Evolutionary conservation across 2,329 filamentous ascomycete species (phyloP).

Genomic region (Diatrype stigma): DNA sequence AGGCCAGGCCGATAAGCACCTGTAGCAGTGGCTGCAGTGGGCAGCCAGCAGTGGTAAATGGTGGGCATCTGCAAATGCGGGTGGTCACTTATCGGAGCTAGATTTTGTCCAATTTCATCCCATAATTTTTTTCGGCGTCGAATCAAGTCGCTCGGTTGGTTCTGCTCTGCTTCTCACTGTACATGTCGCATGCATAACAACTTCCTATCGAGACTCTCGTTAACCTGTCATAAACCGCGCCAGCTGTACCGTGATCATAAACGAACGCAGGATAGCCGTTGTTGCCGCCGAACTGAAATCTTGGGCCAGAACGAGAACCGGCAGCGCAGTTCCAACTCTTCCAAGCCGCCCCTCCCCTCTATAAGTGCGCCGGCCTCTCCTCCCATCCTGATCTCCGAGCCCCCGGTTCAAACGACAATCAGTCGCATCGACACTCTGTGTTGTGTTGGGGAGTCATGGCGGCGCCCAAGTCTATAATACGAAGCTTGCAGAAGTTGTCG

Average conservation of each 20-base stretch:
- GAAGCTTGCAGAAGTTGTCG: conserved; percentile 10
- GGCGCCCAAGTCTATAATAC: conserved; percentile 11
- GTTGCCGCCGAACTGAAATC: no score
- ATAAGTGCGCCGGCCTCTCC: not conserved
- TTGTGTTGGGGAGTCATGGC: conserved; percentile 7
- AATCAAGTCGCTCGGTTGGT: not conserved
- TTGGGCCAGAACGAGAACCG: not conserved
- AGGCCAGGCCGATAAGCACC: not conserved
- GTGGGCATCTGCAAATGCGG: no score
- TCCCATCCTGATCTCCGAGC: not conserved
- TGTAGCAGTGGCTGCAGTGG: no score
- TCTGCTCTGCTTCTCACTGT: conserved; percentile 1
- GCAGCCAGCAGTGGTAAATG: no score
- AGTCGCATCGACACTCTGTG: not conserved
- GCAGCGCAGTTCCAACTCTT: not conserved
- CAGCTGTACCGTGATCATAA: no score
- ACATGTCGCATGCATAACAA: not conserved
- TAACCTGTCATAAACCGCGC: not conserved
- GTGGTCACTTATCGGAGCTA: not conserved
- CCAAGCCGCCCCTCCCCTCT: not conserved
- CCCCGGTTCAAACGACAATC: not conserved
- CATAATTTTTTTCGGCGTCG: not conserved
- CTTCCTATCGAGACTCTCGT: not conserved
- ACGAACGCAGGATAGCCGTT: no score
- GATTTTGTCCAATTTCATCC: not conserved